A percentile compares a stretch with the other conserved stretches of the same genome.
Evolutionary conservation across 2,329 filamentous ascomycete genomes (phyloP).

Genomic region (Pseudocercospora pini-densiflorae): DNA sequence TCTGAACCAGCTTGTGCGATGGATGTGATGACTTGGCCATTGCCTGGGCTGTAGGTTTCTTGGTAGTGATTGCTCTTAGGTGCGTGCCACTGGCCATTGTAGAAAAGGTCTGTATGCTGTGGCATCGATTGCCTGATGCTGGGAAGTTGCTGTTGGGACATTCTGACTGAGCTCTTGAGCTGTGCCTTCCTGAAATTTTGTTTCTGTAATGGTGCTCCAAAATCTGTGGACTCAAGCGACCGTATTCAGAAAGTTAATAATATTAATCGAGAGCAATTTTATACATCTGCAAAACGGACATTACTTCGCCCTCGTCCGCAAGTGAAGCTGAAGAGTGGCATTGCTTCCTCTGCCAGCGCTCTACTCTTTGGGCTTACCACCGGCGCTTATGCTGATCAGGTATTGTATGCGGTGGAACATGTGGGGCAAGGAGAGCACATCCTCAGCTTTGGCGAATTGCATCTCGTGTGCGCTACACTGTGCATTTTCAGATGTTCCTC

Average conservation of each 20-base stretch:
- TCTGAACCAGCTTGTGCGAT: slow-evolving; percentile 29
- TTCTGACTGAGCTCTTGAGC: background rate
- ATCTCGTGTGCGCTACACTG: too few relatives aligned
- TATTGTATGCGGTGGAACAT: background rate
- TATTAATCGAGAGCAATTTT: too few relatives aligned
- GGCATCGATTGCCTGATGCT: slow-evolving; percentile 24
- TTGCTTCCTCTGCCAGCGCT: background rate
- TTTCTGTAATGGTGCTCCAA: too few relatives aligned
- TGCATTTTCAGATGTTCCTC: too few relatives aligned
- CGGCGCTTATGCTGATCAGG: background rate
- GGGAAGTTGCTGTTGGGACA: slow-evolving; percentile 16
- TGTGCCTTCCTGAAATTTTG: too few relatives aligned
- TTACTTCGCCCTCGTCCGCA: too few relatives aligned
- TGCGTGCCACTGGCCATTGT: slow-evolving; percentile 31
- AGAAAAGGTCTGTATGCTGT: slow-evolving; percentile 31
- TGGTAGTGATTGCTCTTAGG: slow-evolving; percentile 25
- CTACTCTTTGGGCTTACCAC: background rate
- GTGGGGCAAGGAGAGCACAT: background rate
- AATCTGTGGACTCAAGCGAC: background rate
- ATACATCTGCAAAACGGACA: too few relatives aligned
- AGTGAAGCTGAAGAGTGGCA: too few relatives aligned
- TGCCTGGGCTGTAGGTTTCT: slow-evolving; percentile 34
- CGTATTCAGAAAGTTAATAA: background rate
- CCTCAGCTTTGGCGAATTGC: background rate
- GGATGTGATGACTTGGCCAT: slow-evolving; percentile 32